phyloP scores from a whole-genome alignment of 2,329 filamentous ascomycete species.

The Ilyonectria destructans region DNA sequence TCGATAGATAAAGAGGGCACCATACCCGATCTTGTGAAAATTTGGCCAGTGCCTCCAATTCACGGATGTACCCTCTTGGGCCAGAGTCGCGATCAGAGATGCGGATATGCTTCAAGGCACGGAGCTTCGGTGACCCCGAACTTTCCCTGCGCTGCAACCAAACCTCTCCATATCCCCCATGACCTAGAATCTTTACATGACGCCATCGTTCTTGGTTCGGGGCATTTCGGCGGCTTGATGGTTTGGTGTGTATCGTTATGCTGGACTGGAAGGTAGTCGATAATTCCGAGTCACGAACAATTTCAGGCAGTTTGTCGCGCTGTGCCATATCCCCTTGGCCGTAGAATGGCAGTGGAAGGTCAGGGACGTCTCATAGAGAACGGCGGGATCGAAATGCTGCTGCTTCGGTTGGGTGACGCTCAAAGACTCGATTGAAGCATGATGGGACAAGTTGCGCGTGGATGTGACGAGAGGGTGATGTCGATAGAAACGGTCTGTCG shows the following conservation, averaged over 20 bases:
- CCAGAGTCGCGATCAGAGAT: not conserved
- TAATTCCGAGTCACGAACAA: conserved; percentile 34
- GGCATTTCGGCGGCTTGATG: conserved; percentile 3
- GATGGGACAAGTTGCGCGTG: too few species aligned
- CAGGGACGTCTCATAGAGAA: not conserved
- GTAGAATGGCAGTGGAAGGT: not conserved
- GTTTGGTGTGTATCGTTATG: conserved; percentile 19
- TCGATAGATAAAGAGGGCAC: not conserved
- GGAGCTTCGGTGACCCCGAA: not conserved
- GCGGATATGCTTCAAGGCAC: conserved; percentile 18
- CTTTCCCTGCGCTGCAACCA: conserved; percentile 11
- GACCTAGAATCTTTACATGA: conserved; percentile 17
- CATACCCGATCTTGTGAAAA: conserved; percentile 30
- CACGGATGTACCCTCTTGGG: not conserved
- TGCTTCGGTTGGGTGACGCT: too few species aligned
- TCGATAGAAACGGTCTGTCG: too few species aligned
- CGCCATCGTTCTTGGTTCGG: conserved; percentile 8
- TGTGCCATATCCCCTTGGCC: not conserved
- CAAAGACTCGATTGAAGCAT: too few species aligned
- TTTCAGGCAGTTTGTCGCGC: conserved; percentile 32
- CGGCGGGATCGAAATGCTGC: too few species aligned
- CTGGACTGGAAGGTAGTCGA: conserved; percentile 11
- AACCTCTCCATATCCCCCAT: conserved; percentile 26
- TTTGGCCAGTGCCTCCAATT: conserved; percentile 29
- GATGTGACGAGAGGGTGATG: too few species aligned